These are phyloP conservation scores for Tylopilus orsonianus DNA, from an alignment of 1,284 basidiomycete species.

Conservation along the genomic window DNA sequence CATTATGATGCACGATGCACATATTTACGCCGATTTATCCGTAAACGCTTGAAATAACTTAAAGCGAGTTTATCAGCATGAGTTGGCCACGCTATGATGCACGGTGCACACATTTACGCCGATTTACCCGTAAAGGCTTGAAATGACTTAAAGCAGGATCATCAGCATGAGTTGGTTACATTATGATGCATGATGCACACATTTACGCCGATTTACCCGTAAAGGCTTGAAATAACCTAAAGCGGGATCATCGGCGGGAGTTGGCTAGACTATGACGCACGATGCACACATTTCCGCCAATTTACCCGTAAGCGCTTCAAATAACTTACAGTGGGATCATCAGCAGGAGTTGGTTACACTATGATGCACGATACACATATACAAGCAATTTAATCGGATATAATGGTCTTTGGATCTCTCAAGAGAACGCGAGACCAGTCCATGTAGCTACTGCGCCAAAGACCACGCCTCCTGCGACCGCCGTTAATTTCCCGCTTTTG, in stretches of 20 bases:
- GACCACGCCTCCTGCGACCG: slow-evolving; percentile 37
- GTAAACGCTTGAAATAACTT: too few relatives aligned
- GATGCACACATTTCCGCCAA: too few relatives aligned
- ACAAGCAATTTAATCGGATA: background rate
- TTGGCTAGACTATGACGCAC: too few relatives aligned
- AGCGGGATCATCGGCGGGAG: too few relatives aligned
- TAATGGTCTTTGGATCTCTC: slow-evolving; percentile 2
- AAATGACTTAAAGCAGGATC: too few relatives aligned
- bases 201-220: background rate
- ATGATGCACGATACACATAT: background rate
- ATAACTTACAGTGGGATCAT: slow-evolving; percentile 8
- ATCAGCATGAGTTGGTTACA: too few relatives aligned
- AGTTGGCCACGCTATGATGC: too few relatives aligned
- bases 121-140: slow-evolving; percentile 1
- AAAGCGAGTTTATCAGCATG: too few relatives aligned
- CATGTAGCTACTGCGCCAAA: slow-evolving; percentile 40
- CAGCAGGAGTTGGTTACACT: background rate
- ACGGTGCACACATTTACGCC: too few relatives aligned
- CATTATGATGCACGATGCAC: too few relatives aligned
- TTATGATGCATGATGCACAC: too few relatives aligned
- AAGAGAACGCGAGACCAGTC: slow-evolving; percentile 37
- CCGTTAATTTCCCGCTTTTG: slow-evolving; percentile 27
- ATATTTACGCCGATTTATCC: background rate
- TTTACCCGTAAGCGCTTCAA: slow-evolving; percentile 4
- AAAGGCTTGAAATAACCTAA: too few relatives aligned